Percentiles rank a stretch among this genome's conserved stretches.
These are phyloP conservation scores for Apium graveolens DNA, from an alignment of 129 eudicot genomes.

Conservation along the genomic window DNA sequence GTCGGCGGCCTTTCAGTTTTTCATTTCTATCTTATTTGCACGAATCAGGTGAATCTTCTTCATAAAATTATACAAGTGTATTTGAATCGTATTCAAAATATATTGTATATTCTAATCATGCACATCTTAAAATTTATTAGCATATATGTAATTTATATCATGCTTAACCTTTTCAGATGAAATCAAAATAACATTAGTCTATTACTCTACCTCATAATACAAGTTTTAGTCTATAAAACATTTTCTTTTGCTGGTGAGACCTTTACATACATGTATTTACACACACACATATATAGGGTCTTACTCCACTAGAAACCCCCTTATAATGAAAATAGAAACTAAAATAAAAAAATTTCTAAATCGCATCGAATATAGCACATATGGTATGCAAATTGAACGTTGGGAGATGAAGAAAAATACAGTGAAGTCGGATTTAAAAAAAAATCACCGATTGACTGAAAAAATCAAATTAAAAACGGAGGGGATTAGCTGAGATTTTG, in stretches of 20 bases:
- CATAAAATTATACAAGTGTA: neutral
- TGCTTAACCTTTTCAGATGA: neutral
- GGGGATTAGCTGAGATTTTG: too few relatives aligned
- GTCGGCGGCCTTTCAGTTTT: constrained; percentile 87
- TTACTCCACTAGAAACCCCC: too few relatives aligned
- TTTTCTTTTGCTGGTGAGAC: neutral
- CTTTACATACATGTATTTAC: neutral
- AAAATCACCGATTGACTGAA: too few relatives aligned
- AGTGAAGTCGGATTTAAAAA: too few relatives aligned
- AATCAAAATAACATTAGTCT: neutral
- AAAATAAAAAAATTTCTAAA: too few relatives aligned
- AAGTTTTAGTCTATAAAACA: neutral
- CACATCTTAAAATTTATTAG: neutral
- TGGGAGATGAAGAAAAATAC: too few relatives aligned
- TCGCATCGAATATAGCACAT: too few relatives aligned
- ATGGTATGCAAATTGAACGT: too few relatives aligned
- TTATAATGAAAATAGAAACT: too few relatives aligned
- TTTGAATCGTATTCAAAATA: neutral
- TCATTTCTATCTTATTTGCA: constrained; percentile 76
- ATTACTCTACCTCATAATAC: neutral
- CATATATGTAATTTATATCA: neutral
- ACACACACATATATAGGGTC: too few relatives aligned
- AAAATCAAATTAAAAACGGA: too few relatives aligned
- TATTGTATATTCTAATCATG: neutral
- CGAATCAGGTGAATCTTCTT: constrained; percentile 67